A percentile compares a stretch with the other conserved stretches of the same genome.
These are phyloP conservation scores for Beauveria asiatica DNA, from an alignment of 2,329 filamentous ascomycete genomes.

Conservation along the genomic window DNA sequence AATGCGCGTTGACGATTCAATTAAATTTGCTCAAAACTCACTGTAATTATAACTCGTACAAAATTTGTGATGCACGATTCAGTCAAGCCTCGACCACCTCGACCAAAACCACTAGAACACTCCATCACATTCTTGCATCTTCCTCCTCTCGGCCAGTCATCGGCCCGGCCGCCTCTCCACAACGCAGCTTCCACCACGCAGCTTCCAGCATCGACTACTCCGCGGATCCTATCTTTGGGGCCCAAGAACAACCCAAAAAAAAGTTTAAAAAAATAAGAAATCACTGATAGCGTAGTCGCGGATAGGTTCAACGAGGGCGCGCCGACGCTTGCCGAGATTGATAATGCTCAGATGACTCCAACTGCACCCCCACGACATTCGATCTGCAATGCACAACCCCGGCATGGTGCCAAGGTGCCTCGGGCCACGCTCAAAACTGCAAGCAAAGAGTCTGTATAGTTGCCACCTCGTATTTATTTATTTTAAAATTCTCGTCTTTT, in stretches of 20 bases:
- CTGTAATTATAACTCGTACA: no score
- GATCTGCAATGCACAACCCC: not conserved
- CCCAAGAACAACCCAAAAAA: not conserved
- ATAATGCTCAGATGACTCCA: slow-evolving; percentile 6
- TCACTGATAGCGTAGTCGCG: slow-evolving; percentile 3
- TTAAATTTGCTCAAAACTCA: no score
- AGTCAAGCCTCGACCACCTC: not conserved
- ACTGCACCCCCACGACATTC: not conserved
- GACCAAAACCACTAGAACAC: not conserved
- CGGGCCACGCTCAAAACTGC: not conserved
- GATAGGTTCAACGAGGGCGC: not conserved
- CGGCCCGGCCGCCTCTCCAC: not conserved
- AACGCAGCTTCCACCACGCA: not conserved
- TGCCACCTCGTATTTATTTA: no score
- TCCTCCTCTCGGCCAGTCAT: not conserved
- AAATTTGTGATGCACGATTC: no score
- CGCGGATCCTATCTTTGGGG: not conserved
- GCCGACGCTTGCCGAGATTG: slow-evolving; percentile 6
- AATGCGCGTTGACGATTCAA: no score
- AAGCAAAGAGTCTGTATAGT: no score
- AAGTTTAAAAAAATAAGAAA: no score
- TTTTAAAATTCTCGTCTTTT: not conserved
- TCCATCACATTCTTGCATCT: not conserved
- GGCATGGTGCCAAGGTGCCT: not conserved
- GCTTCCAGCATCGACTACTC: not conserved